These are phyloP conservation scores for Brachypodium distachyon DNA, from an alignment of 202 grass and related monocot species.

Conservation along the genomic window DNA sequence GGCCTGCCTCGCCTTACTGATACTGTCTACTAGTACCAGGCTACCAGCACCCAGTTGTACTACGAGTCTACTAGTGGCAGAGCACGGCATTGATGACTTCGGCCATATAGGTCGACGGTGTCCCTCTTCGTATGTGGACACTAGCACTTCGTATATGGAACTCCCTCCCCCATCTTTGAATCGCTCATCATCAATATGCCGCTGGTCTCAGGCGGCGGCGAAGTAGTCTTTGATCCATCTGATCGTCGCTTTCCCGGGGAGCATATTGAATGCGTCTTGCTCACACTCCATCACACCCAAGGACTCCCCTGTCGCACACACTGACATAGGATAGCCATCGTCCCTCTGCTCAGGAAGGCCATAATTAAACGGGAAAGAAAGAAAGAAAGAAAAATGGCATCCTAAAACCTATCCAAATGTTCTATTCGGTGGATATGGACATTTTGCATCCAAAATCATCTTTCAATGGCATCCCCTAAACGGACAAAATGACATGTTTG, in stretches of 20 bases:
- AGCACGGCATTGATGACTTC: not conserved
- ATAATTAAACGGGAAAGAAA: not conserved
- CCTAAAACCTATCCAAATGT: too few relatives aligned
- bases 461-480: too few relatives aligned
- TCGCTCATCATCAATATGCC: not conserved
- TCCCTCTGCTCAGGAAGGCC: not conserved
- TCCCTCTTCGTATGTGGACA: not conserved
- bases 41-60: too few relatives aligned
- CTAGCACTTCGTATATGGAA: not conserved
- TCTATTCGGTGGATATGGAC: too few relatives aligned
- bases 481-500: too few relatives aligned
- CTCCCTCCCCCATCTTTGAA: not conserved
- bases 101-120: not conserved
- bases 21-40: not conserved
- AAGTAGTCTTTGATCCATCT: not conserved
- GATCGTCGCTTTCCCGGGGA: conserved; percentile 18
- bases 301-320: not conserved
- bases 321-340: not conserved
- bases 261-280: not conserved
- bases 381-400: not conserved
- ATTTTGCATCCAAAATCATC: too few relatives aligned
- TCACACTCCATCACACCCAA: not conserved
- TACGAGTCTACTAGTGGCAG: not conserved
- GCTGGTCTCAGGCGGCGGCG: not conserved
- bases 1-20: not conserved